Conservation (phyloP, 495 filamentous ascomycete species). For the Cladorrhinum samala region DNA sequence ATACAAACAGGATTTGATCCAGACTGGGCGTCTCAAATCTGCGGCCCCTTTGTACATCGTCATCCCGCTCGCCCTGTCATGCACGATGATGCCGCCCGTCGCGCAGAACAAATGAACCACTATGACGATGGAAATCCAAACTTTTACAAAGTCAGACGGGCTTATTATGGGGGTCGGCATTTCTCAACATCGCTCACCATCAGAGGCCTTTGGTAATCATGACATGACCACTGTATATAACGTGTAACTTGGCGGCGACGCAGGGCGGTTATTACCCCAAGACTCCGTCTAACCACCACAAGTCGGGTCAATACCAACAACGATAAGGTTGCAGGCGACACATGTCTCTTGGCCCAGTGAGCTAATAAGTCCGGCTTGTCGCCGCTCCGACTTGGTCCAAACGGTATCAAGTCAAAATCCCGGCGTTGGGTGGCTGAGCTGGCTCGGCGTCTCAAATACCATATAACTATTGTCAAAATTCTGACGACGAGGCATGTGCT, state of each 20-base stretch:
- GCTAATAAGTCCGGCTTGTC: background rate
- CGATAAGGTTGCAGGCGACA: background rate
- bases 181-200: too few species aligned
- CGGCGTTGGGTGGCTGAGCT: background rate
- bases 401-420: conserved; percentile 1
- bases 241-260: too few species aligned
- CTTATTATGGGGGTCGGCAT: too few species aligned
- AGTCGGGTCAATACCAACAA: too few species aligned
- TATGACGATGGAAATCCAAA: background rate
- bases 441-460: background rate
- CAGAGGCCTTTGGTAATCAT: too few species aligned
- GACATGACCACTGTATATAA: too few species aligned
- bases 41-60: background rate
- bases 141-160: background rate
- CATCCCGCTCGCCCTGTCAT: background rate
- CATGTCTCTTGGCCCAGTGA: background rate
- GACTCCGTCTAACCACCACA: too few species aligned
- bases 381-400: conserved; percentile 1
- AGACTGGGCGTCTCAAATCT: background rate
- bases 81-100: background rate
- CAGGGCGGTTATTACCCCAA: too few species aligned
- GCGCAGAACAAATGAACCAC: background rate
- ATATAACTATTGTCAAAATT: background rate
- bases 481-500: background rate
- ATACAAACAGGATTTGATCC: background rate